Conservation (phyloP, 176 grass and related monocot genomes). For the Zoysia pacifica region DNA sequence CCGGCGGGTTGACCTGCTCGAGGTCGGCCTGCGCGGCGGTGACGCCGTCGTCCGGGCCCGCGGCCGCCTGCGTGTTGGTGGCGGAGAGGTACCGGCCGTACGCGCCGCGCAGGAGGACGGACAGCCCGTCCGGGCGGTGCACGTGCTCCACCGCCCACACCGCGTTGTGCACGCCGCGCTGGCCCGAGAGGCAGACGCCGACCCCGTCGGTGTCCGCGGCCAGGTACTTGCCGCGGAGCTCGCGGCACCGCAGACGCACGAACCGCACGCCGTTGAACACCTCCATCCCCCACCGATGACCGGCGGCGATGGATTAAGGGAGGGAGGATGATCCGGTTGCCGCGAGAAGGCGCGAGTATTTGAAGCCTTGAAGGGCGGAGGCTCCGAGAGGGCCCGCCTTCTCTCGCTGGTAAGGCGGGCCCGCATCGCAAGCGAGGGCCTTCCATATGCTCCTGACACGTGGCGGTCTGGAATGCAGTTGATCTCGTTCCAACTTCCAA, state of each 20-base stretch:
- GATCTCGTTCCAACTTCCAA: too few species aligned
- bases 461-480: neutral
- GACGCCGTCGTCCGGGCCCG: slow-evolving; percentile 26
- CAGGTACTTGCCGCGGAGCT: slow-evolving; percentile 34
- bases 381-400: neutral
- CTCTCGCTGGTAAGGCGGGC: neutral
- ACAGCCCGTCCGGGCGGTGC: neutral
- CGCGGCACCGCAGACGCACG: slow-evolving; percentile 36
- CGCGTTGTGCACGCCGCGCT: slow-evolving; percentile 44
- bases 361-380: neutral
- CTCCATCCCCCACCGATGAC: slow-evolving; percentile 16
- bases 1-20: neutral
- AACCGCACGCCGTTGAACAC: slow-evolving; percentile 44
- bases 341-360: slow-evolving; percentile 3
- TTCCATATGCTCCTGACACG: neutral
- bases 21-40: slow-evolving; percentile 26
- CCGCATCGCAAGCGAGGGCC: neutral
- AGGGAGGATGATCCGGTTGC: neutral
- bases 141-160: slow-evolving; percentile 46
- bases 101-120: slow-evolving; percentile 38
- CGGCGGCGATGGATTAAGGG: neutral
- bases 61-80: neutral
- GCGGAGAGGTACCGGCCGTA: slow-evolving; percentile 49
- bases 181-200: slow-evolving; percentile 25
- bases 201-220: slow-evolving; percentile 33